Evolutionary conservation across 1,284 basidiomycete species (phyloP).

Genomic region (Rhodotorula glutinis): DNA sequence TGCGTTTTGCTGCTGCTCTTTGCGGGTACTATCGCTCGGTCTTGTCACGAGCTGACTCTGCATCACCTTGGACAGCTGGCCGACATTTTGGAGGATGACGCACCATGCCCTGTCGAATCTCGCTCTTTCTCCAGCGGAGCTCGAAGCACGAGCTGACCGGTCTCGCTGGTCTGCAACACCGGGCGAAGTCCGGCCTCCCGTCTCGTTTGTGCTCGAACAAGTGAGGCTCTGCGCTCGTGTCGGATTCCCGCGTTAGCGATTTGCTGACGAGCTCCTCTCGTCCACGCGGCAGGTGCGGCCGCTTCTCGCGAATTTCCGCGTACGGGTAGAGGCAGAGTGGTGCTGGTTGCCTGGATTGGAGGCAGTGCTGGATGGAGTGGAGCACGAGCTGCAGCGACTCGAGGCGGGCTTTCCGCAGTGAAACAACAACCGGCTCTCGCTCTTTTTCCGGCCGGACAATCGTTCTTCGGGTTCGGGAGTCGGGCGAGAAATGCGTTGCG

Average conservation of each 20-base stretch:
- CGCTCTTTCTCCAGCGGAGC: background rate
- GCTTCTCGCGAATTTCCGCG: background rate
- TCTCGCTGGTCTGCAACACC: conserved; percentile 5
- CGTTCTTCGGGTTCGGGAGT: too few relatives aligned
- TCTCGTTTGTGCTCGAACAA: conserved; percentile 5
- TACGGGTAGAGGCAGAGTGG: background rate
- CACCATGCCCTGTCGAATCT: conserved; percentile 13
- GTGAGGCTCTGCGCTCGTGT: conserved; percentile 1
- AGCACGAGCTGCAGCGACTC: background rate
- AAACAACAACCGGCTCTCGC: too few relatives aligned
- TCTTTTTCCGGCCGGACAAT: too few relatives aligned
- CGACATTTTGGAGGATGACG: conserved; percentile 38
- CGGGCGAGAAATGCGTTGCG: background rate
- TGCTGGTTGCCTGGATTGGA: background rate
- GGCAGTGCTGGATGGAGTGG: background rate
- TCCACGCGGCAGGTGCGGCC: conserved; percentile 18
- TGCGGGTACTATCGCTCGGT: too few relatives aligned
- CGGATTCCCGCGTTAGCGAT: too few relatives aligned
- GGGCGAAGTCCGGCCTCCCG: background rate
- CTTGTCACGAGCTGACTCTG: too few relatives aligned
- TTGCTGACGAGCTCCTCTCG: too few relatives aligned
- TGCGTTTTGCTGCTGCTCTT: conserved; percentile 25
- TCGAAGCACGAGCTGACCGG: background rate
- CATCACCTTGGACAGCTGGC: conserved; percentile 38
- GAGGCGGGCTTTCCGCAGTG: background rate